These are phyloP conservation scores for Boletus speciosus DNA, from an alignment of 768 basidiomycete species.

Conservation along the genomic window DNA sequence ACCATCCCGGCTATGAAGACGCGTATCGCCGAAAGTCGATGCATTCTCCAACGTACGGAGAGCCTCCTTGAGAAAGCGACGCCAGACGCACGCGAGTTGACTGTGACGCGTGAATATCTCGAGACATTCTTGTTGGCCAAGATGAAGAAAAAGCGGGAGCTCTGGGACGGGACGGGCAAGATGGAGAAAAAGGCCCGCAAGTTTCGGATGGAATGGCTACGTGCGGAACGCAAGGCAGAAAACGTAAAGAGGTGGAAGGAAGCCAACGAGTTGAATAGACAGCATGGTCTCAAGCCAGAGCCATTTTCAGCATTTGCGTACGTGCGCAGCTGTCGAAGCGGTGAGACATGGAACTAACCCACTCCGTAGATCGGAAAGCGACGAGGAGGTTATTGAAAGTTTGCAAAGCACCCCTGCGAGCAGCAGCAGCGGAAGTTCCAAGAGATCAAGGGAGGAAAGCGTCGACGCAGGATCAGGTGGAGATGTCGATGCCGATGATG, in stretches of 20 bases:
- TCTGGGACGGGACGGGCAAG: slow-evolving; percentile 31
- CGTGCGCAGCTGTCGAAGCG: slow-evolving; percentile 2
- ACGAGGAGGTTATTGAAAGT: slow-evolving; percentile 25
- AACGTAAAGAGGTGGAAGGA: slow-evolving; percentile 20
- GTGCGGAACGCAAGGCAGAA: slow-evolving; percentile 17
- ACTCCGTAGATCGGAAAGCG: slow-evolving; percentile 18
- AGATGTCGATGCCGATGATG: not conserved
- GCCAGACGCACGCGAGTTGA: slow-evolving; percentile 19
- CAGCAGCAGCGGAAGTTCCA: slow-evolving; percentile 14
- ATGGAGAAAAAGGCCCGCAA: slow-evolving; percentile 24
- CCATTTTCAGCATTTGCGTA: slow-evolving; percentile 25
- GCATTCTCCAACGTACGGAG: slow-evolving; percentile 18
- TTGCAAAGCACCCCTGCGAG: slow-evolving; percentile 23
- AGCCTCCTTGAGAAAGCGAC: slow-evolving; percentile 11
- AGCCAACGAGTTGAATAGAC: slow-evolving; percentile 11
- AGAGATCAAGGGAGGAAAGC: slow-evolving; percentile 13
- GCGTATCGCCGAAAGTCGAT: slow-evolving; percentile 18
- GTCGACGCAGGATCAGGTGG: not conserved
- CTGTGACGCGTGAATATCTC: slow-evolving; percentile 24
- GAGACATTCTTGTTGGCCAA: slow-evolving; percentile 24
- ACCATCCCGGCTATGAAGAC: slow-evolving; percentile 16
- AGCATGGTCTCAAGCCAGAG: slow-evolving; percentile 7
- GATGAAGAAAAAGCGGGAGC: slow-evolving; percentile 30
- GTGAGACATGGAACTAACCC: not conserved
- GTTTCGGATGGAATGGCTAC: slow-evolving; percentile 24